Conservation (phyloP, 2,329 filamentous ascomycete genomes). For the Blastomyces emzantsi region DNA sequence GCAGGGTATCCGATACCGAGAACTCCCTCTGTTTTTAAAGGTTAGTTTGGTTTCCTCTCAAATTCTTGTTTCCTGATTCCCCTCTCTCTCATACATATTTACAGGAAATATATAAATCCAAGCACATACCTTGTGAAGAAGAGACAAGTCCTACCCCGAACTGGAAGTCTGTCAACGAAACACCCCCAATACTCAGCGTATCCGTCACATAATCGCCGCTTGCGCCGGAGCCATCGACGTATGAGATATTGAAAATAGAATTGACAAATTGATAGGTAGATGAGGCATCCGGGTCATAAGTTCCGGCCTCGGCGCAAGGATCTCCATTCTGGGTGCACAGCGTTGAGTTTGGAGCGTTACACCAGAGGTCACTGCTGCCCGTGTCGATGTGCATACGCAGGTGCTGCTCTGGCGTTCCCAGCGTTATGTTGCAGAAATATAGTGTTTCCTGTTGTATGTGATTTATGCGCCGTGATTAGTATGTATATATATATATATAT, state of each 20-base stretch:
- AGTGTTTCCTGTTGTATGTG: slow-evolving; percentile 39
- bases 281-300: slow-evolving; percentile 61
- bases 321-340: slow-evolving; percentile 46
- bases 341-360: slow-evolving; percentile 54
- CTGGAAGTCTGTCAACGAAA: slow-evolving; percentile 44
- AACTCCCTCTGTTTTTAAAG: slow-evolving; percentile 53
- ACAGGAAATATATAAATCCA: no score
- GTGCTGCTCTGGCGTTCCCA: slow-evolving; percentile 50
- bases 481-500: neutral
- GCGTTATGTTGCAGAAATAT: slow-evolving; percentile 49
- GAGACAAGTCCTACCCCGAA: slow-evolving; percentile 53
- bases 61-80: neutral
- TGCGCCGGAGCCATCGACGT: slow-evolving; percentile 72
- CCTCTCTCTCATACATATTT: neutral
- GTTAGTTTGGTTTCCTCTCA: neutral
- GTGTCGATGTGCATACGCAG: slow-evolving; percentile 53
- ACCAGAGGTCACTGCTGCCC: slow-evolving; percentile 55
- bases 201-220: slow-evolving; percentile 74
- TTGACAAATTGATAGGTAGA: slow-evolving; percentile 67
- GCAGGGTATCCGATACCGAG: slow-evolving; percentile 72
- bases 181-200: slow-evolving; percentile 49
- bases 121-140: slow-evolving; percentile 29
- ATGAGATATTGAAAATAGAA: slow-evolving; percentile 76
- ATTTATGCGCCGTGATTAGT: neutral
- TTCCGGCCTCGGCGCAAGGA: slow-evolving; percentile 54